Conservation (phyloP, 75 land plant species). For the Adiantum capillusveneris region DNA sequence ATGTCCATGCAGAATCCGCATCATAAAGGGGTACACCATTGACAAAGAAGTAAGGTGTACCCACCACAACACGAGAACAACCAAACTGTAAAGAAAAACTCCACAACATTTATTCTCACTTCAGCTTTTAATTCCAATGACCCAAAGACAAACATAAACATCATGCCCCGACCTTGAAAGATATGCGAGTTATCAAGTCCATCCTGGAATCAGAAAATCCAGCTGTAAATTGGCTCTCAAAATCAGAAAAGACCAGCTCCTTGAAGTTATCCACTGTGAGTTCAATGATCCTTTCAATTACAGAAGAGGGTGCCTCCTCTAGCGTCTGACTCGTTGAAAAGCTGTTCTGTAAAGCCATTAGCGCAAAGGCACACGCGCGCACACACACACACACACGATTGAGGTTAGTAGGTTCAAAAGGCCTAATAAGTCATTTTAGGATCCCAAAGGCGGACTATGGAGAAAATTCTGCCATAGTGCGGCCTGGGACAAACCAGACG, state of each 20-base stretch:
- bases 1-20: constrained; percentile 45
- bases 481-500: too few species aligned
- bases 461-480: too few species aligned
- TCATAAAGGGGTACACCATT: constrained; percentile 61
- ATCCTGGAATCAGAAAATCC: constrained; percentile 52
- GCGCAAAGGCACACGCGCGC: too few species aligned
- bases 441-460: too few species aligned
- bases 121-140: too few species aligned
- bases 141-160: too few species aligned
- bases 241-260: constrained; percentile 2
- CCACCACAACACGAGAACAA: constrained; percentile 74
- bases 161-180: constrained; percentile 58
- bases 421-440: too few species aligned
- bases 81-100: constrained; percentile 58
- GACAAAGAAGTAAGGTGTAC: constrained; percentile 73
- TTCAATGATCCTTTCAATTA: constrained; percentile 25
- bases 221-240: constrained; percentile 19
- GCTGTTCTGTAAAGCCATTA: neutral
- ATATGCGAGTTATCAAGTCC: constrained; percentile 55
- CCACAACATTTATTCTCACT: too few species aligned
- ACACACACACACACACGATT: too few species aligned
- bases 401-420: too few species aligned
- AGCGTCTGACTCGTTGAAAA: constrained; percentile 18
- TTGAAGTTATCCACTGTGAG: constrained; percentile 32
- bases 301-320: constrained; percentile 32